Evolutionary conservation across 2,329 filamentous ascomycete species (phyloP).

Genomic region (Penicillium concentricum): DNA sequence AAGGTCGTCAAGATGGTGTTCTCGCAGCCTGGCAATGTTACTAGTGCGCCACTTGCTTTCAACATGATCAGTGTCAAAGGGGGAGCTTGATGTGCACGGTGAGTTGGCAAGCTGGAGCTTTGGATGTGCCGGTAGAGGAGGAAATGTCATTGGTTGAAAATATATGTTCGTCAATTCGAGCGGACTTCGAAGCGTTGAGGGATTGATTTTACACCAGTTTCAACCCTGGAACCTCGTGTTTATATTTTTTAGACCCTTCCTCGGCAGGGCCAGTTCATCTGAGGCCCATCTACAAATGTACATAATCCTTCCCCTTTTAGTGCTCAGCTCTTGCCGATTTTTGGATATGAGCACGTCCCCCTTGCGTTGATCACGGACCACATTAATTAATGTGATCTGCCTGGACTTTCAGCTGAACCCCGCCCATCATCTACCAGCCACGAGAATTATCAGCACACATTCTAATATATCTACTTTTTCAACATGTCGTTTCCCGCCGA

Average conservation of each 20-base stretch:
- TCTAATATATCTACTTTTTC: too few relatives aligned
- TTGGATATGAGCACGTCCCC: too few relatives aligned
- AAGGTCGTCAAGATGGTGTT: conserved; percentile 43
- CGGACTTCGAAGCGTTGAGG: conserved; percentile 7
- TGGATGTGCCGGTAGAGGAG: conserved; percentile 39
- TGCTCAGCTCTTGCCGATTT: too few relatives aligned
- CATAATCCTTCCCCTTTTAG: too few relatives aligned
- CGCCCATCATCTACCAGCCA: too few relatives aligned
- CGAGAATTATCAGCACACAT: too few relatives aligned
- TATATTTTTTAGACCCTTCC: not conserved
- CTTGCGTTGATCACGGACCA: too few relatives aligned
- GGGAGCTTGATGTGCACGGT: conserved; percentile 41
- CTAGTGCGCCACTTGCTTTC: conserved; percentile 41
- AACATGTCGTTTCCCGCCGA: too few relatives aligned
- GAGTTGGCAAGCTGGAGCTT: conserved; percentile 46
- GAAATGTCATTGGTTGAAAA: conserved; percentile 13
- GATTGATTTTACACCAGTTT: not conserved
- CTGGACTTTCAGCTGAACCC: too few relatives aligned
- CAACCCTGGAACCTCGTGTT: not conserved
- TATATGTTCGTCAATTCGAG: conserved; percentile 14
- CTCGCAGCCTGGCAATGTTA: conserved; percentile 45
- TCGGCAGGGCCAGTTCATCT: too few relatives aligned
- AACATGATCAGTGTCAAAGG: conserved; percentile 44
- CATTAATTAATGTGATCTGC: too few relatives aligned
- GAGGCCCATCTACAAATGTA: too few relatives aligned